Evolutionary conservation across 371 early-diverging fungal species (phyloP).

Genomic region (Sporodiniella umbellata): DNA sequence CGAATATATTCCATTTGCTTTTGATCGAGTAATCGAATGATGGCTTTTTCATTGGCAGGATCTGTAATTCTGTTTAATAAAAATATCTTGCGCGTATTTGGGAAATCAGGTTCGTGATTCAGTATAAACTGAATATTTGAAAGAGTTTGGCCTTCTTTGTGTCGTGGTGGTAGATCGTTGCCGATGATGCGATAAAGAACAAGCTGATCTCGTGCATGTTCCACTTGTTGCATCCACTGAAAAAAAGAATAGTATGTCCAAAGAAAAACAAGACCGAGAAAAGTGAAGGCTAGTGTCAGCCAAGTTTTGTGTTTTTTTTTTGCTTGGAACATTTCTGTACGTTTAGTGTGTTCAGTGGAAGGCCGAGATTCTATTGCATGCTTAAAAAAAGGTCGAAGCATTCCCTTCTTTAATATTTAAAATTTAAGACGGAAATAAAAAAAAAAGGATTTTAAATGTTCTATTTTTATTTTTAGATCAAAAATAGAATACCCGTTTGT

Average conservation of each 20-base stretch:
- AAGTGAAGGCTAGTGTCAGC: constrained; percentile 13
- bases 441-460: constrained; percentile 1
- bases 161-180: constrained; percentile 71
- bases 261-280: constrained; percentile 15
- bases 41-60: constrained; percentile 49
- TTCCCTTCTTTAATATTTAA: background rate
- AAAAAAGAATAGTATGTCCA: constrained; percentile 9
- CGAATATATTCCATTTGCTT: constrained; percentile 58
- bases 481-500: too few species aligned
- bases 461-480: too few species aligned
- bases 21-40: constrained; percentile 52
- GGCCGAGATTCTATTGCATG: constrained; percentile 18
- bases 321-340: background rate
- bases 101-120: constrained; percentile 62
- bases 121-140: constrained; percentile 68
- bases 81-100: constrained; percentile 60
- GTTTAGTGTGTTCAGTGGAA: constrained; percentile 20
- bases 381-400: constrained; percentile 27
- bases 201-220: constrained; percentile 41
- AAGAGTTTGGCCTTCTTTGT: constrained; percentile 64
- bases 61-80: constrained; percentile 66
- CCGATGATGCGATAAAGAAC: constrained; percentile 68
- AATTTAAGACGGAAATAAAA: background rate
- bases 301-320: constrained; percentile 4
- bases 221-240: constrained; percentile 7